Evolutionary conservation across 2,329 filamentous ascomycete species (phyloP).

Genomic region (Corynespora cassiicola): DNA sequence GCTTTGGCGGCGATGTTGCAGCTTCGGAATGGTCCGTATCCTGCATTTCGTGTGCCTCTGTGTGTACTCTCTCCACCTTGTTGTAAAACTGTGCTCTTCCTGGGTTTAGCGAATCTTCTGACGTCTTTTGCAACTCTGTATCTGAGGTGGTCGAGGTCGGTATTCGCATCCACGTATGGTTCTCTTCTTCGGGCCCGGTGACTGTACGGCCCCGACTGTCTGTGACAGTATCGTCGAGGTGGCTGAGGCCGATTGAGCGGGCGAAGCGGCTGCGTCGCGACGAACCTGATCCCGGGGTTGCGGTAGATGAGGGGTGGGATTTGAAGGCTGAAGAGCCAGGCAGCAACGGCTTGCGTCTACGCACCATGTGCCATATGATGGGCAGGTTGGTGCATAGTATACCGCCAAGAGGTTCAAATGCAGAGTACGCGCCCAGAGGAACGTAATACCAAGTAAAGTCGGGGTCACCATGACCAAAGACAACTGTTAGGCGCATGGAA

Average conservation of each 20-base stretch:
- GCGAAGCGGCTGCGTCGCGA: conserved; percentile 27
- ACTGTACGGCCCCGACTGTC: conserved; percentile 28
- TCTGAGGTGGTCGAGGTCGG: neutral
- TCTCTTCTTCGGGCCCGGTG: conserved; percentile 13
- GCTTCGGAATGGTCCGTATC: no score
- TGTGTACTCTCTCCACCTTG: conserved; percentile 24
- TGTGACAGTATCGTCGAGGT: conserved; percentile 23
- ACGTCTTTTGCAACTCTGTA: conserved; percentile 6
- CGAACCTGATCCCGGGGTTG: conserved; percentile 25
- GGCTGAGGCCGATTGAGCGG: conserved; percentile 31
- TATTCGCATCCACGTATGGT: conserved; percentile 7
- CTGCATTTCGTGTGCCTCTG: conserved; percentile 8
- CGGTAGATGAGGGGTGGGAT: conserved; percentile 19
- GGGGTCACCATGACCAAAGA: conserved; percentile 34
- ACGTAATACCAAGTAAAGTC: conserved; percentile 44
- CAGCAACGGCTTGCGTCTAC: conserved; percentile 24
- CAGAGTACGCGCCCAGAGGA: conserved; percentile 41
- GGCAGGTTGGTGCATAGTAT: conserved; percentile 43
- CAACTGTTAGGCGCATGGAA: conserved; percentile 36
- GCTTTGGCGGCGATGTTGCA: conserved; percentile 4
- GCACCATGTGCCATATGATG: conserved; percentile 43
- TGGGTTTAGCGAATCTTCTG: conserved; percentile 6
- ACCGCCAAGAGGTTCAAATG: conserved; percentile 41
- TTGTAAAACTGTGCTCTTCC: conserved; percentile 25
- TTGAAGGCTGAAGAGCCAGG: conserved; percentile 24